A percentile compares a stretch with the other conserved stretches of the same genome.
Conservation (phyloP, 371 early-diverging fungal genomes). For the Haplosporangium sp. region DNA sequence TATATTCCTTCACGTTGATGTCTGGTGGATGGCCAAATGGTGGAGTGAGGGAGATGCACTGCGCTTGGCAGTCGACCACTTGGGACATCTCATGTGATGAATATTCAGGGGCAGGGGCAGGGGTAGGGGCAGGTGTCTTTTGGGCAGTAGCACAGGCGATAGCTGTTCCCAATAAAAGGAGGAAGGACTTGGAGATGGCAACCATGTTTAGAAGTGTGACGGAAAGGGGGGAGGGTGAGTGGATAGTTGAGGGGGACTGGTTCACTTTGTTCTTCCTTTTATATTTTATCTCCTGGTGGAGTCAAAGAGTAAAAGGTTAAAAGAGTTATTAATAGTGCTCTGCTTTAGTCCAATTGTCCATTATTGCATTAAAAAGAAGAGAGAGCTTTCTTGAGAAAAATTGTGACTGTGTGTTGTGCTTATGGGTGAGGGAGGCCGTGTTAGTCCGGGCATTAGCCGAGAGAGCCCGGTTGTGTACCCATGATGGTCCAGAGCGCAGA, state of each 20-base stretch:
- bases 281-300: constrained; percentile 19
- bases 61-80: constrained; percentile 43
- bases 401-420: not conserved
- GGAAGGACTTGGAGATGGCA: constrained; percentile 35
- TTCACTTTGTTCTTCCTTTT: constrained; percentile 21
- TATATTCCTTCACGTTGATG: constrained; percentile 11
- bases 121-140: constrained; percentile 22
- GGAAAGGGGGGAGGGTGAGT: constrained; percentile 12
- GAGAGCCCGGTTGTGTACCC: constrained; percentile 1
- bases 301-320: not conserved
- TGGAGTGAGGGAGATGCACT: constrained; percentile 27
- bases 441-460: constrained; percentile 8
- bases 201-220: constrained; percentile 38
- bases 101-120: constrained; percentile 18
- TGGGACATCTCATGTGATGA: constrained; percentile 34
- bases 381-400: constrained; percentile 6
- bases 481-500: constrained; percentile 5
- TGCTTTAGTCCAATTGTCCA: constrained; percentile 17
- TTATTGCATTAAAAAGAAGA: constrained; percentile 5
- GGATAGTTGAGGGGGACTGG: constrained; percentile 12
- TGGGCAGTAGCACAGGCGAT: constrained; percentile 26
- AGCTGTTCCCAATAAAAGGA: constrained; percentile 26
- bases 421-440: constrained; percentile 8
- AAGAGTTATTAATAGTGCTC: constrained; percentile 22
- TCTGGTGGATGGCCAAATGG: constrained; percentile 29